A percentile compares a stretch with the other conserved stretches of the same genome.
phyloP scores from a whole-genome alignment of 2,329 filamentous ascomycete species.

The Ceratocystis harringtonii region DNA sequence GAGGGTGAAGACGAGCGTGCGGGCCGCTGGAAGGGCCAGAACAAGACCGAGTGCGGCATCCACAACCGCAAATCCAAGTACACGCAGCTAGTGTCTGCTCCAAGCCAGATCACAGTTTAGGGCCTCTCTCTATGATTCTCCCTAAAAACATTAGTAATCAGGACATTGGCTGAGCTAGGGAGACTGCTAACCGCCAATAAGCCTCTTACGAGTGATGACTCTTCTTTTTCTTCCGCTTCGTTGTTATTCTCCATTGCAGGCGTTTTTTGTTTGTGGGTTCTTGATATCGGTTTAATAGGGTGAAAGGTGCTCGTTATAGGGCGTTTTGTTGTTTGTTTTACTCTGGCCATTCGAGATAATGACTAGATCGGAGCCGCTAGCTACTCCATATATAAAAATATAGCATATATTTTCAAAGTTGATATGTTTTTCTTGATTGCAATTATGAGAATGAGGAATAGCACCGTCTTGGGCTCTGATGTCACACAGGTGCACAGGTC shows the following conservation, averaged over 20 bases:
- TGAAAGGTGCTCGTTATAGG: not conserved
- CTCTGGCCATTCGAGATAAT: not conserved
- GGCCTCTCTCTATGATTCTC: not conserved
- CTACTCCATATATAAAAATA: not conserved
- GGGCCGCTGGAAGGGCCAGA: slow-evolving; percentile 89
- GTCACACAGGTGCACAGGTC: not conserved
- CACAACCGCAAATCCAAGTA: slow-evolving; percentile 96
- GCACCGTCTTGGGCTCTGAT: not conserved
- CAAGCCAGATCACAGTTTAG: not conserved
- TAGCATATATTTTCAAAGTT: too few species aligned
- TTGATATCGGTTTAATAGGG: not conserved
- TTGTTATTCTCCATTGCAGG: not conserved
- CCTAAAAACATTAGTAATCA: not conserved
- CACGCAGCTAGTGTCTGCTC: slow-evolving; percentile 42
- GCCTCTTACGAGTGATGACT: slow-evolving; percentile 3
- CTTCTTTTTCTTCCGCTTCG: not conserved
- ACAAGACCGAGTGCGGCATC: slow-evolving; percentile 96
- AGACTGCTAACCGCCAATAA: not conserved
- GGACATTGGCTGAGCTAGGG: not conserved
- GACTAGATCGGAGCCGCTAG: not conserved
- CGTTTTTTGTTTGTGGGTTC: slow-evolving; percentile 22
- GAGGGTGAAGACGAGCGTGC: slow-evolving; percentile 92
- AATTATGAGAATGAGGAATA: too few species aligned
- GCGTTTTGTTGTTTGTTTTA: slow-evolving; percentile 1
- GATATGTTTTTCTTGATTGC: too few species aligned